Conservation (phyloP, 768 basidiomycete genomes). For the Sutorius australiensis region DNA sequence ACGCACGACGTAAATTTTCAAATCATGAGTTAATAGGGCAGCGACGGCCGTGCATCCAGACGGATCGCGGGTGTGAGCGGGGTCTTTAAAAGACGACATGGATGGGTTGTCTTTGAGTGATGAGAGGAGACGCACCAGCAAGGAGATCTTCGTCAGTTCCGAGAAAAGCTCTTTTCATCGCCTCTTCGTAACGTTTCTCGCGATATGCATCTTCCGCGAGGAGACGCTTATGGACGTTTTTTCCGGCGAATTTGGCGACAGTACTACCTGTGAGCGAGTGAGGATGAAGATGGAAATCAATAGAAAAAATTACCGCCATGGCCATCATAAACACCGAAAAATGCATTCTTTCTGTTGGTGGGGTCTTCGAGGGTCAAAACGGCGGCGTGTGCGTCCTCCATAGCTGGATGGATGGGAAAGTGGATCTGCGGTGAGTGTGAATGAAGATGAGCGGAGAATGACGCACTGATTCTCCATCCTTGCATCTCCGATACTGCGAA, state of each 20-base stretch:
- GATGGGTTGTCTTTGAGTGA: not conserved
- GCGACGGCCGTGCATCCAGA: constrained; percentile 97
- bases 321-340: constrained; percentile 98
- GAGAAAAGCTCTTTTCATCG: constrained; percentile 85
- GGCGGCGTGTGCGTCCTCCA: constrained; percentile 94
- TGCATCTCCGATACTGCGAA: constrained; percentile 96
- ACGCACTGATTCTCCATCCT: constrained; percentile 97
- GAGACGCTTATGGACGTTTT: constrained; percentile 77
- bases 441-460: not conserved
- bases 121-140: constrained; percentile 50
- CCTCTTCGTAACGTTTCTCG: constrained; percentile 63
- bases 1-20: constrained; percentile 75
- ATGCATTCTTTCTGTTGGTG: constrained; percentile 53
- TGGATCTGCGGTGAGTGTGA: not conserved
- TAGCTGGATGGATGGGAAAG: constrained; percentile 49
- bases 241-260: constrained; percentile 84
- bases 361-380: constrained; percentile 64
- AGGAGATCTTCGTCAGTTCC: constrained; percentile 94
- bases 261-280: constrained; percentile 53
- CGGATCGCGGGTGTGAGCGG: constrained; percentile 83
- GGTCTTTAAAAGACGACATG: constrained; percentile 48
- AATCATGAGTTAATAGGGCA: constrained; percentile 74
- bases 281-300: not conserved
- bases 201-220: constrained; percentile 69
- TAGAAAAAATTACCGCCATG: constrained; percentile 72